Evolutionary conservation across 345 rosid genomes (phyloP), one percentile per base, ranked within the genome.

Genomic region (Populus simonii): DNA sequence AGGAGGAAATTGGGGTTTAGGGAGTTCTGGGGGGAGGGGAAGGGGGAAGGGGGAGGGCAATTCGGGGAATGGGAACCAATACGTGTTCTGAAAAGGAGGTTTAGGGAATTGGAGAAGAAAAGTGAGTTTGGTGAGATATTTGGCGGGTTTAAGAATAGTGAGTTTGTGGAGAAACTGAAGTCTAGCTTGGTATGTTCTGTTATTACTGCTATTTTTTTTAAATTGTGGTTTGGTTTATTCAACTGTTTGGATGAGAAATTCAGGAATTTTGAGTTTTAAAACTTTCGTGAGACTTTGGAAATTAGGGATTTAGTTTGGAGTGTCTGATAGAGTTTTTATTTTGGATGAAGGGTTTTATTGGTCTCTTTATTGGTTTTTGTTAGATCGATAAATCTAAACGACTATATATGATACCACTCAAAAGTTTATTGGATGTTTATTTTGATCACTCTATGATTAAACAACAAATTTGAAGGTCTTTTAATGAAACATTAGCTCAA

Each of bases 31-130:
- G 80, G 81, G 1, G 89, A 82, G 76, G 61, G 82, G 77, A 80
- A 87, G 75, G 84, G 67, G 71, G 90, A 83, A 70, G 90, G 76
- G 57, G 84, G 79, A 77, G 76, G 78, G 76, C 76, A 81, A 78
- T 83, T 88, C 77, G 83, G 84, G 76, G 89, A 90, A 65, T 93
- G 97, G 99, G 90, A 92, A 75, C 97, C 97, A 6, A 89, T 96
- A 79, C 88, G 92, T 85, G 85, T 83, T 12, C 80, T 93, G 76
- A 92, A 90, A 84, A 90, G 78, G 76, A 86, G 92, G 80, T 79
- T 93, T 71, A 88, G 87, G 80, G 94, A 93, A 76, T 88, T 96
- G 68, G 99, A 96, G 91, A 91, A 86, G 85, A 92, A 90, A 80
- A 92, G 87, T 57, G 84, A 83, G 62, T 76, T 78, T 0, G 85